Evolutionary conservation across 495 filamentous ascomycete genomes (phyloP).

Genomic region (Aspergillus homomorphus): DNA sequence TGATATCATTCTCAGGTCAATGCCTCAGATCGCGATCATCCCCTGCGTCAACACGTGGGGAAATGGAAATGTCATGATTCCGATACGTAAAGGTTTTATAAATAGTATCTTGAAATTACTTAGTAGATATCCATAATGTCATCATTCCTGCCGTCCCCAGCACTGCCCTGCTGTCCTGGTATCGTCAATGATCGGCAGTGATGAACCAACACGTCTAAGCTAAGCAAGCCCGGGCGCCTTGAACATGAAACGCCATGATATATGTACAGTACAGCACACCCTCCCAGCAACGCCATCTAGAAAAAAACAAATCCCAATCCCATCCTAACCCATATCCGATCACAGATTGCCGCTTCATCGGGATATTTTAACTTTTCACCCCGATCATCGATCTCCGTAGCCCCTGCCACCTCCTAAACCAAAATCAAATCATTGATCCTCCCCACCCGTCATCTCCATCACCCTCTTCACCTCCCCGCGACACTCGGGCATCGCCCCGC

Average conservation of each 20-base stretch:
- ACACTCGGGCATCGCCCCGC: conserved; percentile 72
- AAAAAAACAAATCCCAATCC: not conserved
- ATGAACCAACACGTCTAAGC: no score
- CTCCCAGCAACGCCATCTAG: not conserved
- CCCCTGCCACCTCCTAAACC: conserved; percentile 1
- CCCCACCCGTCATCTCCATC: conserved; percentile 43
- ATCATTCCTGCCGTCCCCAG: not conserved
- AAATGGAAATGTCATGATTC: not conserved
- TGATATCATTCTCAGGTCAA: no score
- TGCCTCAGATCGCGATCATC: not conserved
- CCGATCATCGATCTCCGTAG: not conserved
- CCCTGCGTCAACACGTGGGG: not conserved
- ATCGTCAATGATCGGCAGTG: not conserved
- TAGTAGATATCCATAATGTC: no score
- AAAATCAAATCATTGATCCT: conserved; percentile 1
- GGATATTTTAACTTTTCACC: no score
- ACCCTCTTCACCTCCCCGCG: conserved; percentile 64
- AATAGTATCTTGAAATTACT: not conserved
- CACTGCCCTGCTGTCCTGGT: not conserved
- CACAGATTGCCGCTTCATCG: no score
- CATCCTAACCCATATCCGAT: no score
- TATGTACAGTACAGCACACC: not conserved
- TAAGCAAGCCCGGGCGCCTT: no score
- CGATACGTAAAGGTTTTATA: not conserved
- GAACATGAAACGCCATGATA: not conserved